These are phyloP conservation scores for Fusarium sp. DNA, from an alignment of 2,329 filamentous ascomycete species.

Conservation along the genomic window DNA sequence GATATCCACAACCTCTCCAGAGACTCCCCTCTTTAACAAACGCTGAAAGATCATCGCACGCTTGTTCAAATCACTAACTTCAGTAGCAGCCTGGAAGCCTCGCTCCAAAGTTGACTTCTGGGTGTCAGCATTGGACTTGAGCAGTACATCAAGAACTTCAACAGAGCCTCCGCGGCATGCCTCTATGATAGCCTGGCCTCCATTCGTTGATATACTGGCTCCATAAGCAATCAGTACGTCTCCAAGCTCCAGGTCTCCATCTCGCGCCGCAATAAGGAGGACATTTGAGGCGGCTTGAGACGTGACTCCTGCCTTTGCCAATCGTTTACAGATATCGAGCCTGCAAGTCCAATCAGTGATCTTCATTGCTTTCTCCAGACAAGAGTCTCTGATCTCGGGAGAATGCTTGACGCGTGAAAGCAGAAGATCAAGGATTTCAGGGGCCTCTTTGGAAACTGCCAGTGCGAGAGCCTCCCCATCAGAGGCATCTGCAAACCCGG, in stretches of 20 bases:
- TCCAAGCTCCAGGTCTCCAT: constrained; percentile 65
- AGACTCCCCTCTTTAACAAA: constrained; percentile 63
- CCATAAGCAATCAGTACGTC: constrained; percentile 64
- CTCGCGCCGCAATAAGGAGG: constrained; percentile 63
- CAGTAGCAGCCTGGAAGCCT: constrained; percentile 68
- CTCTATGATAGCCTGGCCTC: constrained; percentile 66
- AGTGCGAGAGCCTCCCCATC: constrained; percentile 63
- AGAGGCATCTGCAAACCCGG: constrained; percentile 60
- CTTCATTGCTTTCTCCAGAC: constrained; percentile 59
- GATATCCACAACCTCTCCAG: constrained; percentile 63
- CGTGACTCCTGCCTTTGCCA: constrained; percentile 61
- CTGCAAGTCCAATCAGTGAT: constrained; percentile 56
- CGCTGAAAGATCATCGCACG: constrained; percentile 64
- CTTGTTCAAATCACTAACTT: constrained; percentile 62
- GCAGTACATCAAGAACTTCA: constrained; percentile 63
- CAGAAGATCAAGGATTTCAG: constrained; percentile 61
- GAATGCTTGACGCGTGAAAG: constrained; percentile 55
- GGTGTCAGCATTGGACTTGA: constrained; percentile 56
- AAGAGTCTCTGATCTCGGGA: constrained; percentile 53
- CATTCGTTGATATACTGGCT: constrained; percentile 63
- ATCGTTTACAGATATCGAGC: constrained; percentile 58
- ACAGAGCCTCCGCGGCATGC: constrained; percentile 64
- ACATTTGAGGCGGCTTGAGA: constrained; percentile 62
- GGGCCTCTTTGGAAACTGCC: constrained; percentile 60
- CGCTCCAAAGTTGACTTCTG: constrained; percentile 60